These are phyloP conservation scores for Inonotus obliquus DNA, from an alignment of 1,284 basidiomycete genomes.

Conservation along the genomic window DNA sequence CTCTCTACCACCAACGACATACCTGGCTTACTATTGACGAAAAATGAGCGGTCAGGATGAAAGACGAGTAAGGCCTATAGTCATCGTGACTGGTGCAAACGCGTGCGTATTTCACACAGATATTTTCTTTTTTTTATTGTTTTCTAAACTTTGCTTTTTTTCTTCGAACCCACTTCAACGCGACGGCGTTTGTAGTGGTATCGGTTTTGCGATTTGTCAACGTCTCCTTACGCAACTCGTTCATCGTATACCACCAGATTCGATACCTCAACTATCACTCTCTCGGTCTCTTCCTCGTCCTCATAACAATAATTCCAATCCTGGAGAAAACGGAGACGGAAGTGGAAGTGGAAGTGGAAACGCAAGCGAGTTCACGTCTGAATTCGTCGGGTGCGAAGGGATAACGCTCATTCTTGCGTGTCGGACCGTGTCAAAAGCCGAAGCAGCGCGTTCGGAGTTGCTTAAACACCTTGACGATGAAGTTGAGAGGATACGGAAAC, in stretches of 20 bases:
- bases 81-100: slow-evolving; percentile 68
- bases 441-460: slow-evolving; percentile 54
- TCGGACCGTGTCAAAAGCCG: slow-evolving; percentile 61
- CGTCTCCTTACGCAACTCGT: slow-evolving; percentile 73
- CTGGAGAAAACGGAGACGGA: neutral
- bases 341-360: no score
- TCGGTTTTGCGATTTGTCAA: slow-evolving; percentile 80
- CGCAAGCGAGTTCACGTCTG: slow-evolving; percentile 5
- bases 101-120: slow-evolving; percentile 41
- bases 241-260: slow-evolving; percentile 43
- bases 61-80: slow-evolving; percentile 37
- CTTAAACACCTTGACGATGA: slow-evolving; percentile 50
- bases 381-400: slow-evolving; percentile 36
- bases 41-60: neutral
- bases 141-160: neutral
- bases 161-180: neutral
- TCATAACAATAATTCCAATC: neutral
- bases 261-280: slow-evolving; percentile 36
- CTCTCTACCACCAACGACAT: neutral
- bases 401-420: slow-evolving; percentile 84
- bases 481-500: slow-evolving; percentile 33
- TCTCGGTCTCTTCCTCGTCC: slow-evolving; percentile 3
- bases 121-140: neutral
- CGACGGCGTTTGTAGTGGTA: slow-evolving; percentile 52
- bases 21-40: neutral